Evolutionary conservation across 306 rosid genomes (phyloP).

Genomic region (Cajanus cajan): DNA sequence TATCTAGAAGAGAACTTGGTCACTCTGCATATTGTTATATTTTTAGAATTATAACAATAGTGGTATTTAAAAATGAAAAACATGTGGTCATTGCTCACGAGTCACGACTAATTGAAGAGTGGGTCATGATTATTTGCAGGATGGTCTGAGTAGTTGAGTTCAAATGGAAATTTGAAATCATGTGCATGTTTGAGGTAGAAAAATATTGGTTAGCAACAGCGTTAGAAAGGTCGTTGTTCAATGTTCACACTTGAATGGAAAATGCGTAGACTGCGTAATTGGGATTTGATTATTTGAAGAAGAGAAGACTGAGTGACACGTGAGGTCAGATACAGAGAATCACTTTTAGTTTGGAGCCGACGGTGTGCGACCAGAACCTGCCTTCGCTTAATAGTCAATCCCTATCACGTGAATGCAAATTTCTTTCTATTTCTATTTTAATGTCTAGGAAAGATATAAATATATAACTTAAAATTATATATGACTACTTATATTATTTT

Average conservation of each 20-base stretch:
- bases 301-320: background rate
- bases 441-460: too few relatives aligned
- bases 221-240: background rate
- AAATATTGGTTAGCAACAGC: background rate
- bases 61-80: background rate
- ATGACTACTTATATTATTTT: too few relatives aligned
- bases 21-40: too few relatives aligned
- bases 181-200: background rate
- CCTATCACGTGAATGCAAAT: too few relatives aligned
- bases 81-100: background rate
- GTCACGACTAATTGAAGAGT: background rate
- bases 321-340: conserved; percentile 21
- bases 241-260: background rate
- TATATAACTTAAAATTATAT: too few relatives aligned
- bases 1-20: too few relatives aligned
- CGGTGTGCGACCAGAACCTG: background rate
- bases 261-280: background rate
- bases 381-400: background rate
- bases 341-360: background rate
- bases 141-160: background rate
- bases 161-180: background rate
- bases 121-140: background rate
- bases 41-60: too few relatives aligned
- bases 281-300: background rate
- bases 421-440: too few relatives aligned